Percentiles rank a stretch among this genome's conserved stretches.
These are phyloP conservation scores for Tetraselmis chui DNA, from an alignment of 139 green algal species.

Conservation along the genomic window DNA sequence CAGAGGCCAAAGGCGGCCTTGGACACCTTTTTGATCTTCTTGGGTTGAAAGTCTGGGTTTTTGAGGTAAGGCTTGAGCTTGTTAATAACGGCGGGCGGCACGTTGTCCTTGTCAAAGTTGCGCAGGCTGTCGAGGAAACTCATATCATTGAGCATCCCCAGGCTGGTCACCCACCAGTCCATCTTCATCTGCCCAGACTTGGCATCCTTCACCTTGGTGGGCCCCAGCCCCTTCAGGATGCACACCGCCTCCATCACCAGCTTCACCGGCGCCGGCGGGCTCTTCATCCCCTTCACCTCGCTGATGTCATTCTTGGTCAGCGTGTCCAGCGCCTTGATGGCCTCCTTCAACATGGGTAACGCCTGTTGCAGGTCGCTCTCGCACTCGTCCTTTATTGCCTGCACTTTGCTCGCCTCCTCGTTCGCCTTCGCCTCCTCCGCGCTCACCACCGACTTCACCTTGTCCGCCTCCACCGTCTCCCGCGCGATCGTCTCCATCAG, in stretches of 20 bases:
- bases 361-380: slow-evolving; percentile 36
- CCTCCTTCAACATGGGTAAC: slow-evolving; percentile 33
- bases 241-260: slow-evolving; percentile 74
- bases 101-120: slow-evolving; percentile 54
- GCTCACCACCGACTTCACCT: slow-evolving; percentile 20
- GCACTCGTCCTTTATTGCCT: slow-evolving; percentile 37
- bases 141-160: slow-evolving; percentile 30
- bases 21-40: slow-evolving; percentile 55
- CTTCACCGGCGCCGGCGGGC: slow-evolving; percentile 29
- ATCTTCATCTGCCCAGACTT: slow-evolving; percentile 65
- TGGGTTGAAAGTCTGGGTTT: slow-evolving; percentile 59
- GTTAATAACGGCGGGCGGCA: slow-evolving; percentile 48
- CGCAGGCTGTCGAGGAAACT: slow-evolving; percentile 39
- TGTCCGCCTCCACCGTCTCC: slow-evolving; percentile 36
- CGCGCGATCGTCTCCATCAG: slow-evolving; percentile 44
- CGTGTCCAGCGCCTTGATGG: slow-evolving; percentile 40
- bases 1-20: slow-evolving; percentile 59
- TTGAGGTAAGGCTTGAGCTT: slow-evolving; percentile 52
- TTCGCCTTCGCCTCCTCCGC: slow-evolving; percentile 30
- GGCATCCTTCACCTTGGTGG: slow-evolving; percentile 58
- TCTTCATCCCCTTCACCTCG: slow-evolving; percentile 43
- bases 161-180: slow-evolving; percentile 68
- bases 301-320: slow-evolving; percentile 44
- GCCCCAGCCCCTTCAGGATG: slow-evolving; percentile 70
- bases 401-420: slow-evolving; percentile 20